A percentile compares a stretch with the other conserved stretches of the same genome.
Conservation (phyloP, 1,284 basidiomycete species). For the Lignosus rhinocerotis region DNA sequence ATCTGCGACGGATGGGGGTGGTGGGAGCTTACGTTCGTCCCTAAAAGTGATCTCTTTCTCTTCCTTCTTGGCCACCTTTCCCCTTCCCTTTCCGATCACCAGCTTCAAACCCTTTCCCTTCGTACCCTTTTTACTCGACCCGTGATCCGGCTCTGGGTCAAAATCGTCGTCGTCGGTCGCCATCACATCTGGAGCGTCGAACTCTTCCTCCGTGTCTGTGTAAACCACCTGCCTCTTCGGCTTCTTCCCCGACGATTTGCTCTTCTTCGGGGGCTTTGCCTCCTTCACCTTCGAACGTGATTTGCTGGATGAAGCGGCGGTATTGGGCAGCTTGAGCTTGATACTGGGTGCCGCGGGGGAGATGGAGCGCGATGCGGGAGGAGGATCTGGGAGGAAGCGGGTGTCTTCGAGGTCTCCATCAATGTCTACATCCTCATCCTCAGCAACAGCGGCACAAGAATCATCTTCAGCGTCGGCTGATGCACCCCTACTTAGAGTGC, state of each 20-base stretch:
- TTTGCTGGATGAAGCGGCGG: conserved; percentile 13
- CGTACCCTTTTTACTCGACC: conserved; percentile 14
- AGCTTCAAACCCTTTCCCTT: conserved; percentile 20
- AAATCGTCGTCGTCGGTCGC: conserved; percentile 26
- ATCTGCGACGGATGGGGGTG: neutral
- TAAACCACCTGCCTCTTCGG: conserved; percentile 22
- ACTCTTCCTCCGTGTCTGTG: conserved; percentile 27
- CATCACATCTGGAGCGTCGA: conserved; percentile 13
- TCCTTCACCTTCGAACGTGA: conserved; percentile 12
- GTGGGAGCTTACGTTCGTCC: conserved; percentile 40
- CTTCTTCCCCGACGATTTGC: conserved; percentile 20
- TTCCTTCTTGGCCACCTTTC: conserved; percentile 21
- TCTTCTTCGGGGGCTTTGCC: conserved; percentile 8
- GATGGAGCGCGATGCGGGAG: conserved; percentile 12
- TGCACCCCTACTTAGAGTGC: conserved; percentile 4
- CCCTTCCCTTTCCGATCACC: conserved; percentile 23
- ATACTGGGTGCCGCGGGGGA: conserved; percentile 12
- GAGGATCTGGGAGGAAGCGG: conserved; percentile 21
- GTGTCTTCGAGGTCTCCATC: conserved; percentile 28
- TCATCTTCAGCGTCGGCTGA: conserved; percentile 15
- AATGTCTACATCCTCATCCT: conserved; percentile 26
- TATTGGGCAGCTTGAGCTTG: conserved; percentile 4
- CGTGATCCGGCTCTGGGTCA: conserved; percentile 23
- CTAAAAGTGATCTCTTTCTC: conserved; percentile 39
- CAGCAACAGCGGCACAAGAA: conserved; percentile 23